A percentile compares a stretch with the other conserved stretches of the same genome.
These are phyloP conservation scores for Peniophora sp. DNA, from an alignment of 1,284 basidiomycete genomes.

Conservation along the genomic window DNA sequence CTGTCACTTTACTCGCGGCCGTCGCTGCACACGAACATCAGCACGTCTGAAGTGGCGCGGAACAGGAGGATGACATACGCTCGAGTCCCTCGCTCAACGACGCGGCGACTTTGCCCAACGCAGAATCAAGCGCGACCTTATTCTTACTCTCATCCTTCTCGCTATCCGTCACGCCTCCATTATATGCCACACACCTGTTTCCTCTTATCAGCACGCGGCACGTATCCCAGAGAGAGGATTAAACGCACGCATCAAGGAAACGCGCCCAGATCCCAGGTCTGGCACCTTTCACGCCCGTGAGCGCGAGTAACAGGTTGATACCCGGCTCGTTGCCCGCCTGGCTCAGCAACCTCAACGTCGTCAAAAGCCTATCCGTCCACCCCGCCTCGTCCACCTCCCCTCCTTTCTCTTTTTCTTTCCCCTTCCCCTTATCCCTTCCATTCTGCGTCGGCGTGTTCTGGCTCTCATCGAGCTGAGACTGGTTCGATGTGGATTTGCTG, in stretches of 20 bases:
- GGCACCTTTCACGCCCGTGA: constrained; percentile 42
- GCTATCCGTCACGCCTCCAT: constrained; percentile 72
- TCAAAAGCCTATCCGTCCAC: constrained; percentile 83
- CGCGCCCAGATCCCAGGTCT: background rate
- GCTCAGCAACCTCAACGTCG: constrained; percentile 68
- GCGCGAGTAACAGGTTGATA: constrained; percentile 46
- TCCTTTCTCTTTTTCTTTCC: constrained; percentile 26
- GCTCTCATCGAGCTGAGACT: too few species aligned
- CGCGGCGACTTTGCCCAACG: constrained; percentile 12
- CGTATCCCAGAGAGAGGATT: constrained; percentile 42
- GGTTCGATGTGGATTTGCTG: too few species aligned
- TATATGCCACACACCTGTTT: background rate
- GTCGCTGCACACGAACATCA: too few species aligned
- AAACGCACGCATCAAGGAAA: background rate
- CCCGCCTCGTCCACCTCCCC: constrained; percentile 63
- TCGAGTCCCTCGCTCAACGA: constrained; percentile 47
- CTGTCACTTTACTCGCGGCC: constrained; percentile 32
- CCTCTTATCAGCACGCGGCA: too few species aligned
- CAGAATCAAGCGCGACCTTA: too few species aligned
- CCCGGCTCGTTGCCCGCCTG: constrained; percentile 51
- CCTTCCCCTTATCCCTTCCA: too few species aligned
- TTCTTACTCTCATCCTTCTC: constrained; percentile 55
- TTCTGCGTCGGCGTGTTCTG: too few species aligned
- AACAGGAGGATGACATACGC: constrained; percentile 28
- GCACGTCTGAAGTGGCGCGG: too few species aligned